Evolutionary conservation across 768 basidiomycete species (phyloP), one percentile per base, ranked within the genome.

Genomic region (Boletus huronensis): DNA sequence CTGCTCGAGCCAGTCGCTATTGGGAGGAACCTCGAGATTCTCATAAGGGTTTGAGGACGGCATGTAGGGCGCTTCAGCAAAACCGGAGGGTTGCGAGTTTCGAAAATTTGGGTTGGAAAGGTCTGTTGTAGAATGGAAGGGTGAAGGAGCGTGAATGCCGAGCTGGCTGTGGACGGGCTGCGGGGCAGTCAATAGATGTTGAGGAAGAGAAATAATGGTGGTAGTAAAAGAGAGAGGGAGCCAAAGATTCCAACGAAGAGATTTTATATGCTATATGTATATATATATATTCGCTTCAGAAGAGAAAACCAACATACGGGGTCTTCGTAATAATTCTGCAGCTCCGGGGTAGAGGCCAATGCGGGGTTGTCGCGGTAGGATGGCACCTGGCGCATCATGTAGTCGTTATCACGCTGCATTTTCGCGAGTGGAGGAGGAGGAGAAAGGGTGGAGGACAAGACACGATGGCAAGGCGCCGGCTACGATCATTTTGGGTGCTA

Each of bases 1-100:
- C 61, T 72, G 64, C 52, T 77, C 76, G 50, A 77, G 72, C 76
- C 76, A 77, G 43, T 67, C 68, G 61, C 67, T 75, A 65, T 63
- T 70, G 59, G 51, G 69, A 34, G 69, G 66, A 4, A 49, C 53
- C 5, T 70, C 65, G 41, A 75, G 36, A 53, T 71, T 73, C 53
- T 65, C 62, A 60, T 76, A 76, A 29, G 57, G 53, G 35, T 66
- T 65, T 47, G 61, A 34, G 19, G 61, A 50, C 2, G 58, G 46
- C 60, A 63, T 67, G 58, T 59, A 60, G 21, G 63, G 69, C 0
- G 54, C 55, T 63, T 69, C 57, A 1, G 69, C 55, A 43, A 65
- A 68, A 35, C 25, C 61, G 14, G 56, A 59, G 21, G 64, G 63
- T 54, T 63, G 64, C 0, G 64, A 38, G 57, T 63, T 57, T 59